Evolutionary conservation across 345 rosid genomes (phyloP).

Genomic region (Punica granatum): DNA sequence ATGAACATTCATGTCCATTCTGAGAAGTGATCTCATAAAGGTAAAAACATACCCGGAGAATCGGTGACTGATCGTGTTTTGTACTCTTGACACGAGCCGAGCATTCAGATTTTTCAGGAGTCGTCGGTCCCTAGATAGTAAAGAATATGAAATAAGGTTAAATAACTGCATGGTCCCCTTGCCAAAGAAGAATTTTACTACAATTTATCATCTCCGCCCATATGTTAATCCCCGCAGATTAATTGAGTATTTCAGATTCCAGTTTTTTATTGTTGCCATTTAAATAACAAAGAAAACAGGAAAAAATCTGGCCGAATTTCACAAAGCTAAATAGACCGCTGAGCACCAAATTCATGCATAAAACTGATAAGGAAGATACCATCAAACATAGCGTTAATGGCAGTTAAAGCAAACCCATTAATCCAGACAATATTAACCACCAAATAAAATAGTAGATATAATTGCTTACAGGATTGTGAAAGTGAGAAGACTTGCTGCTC

Average conservation of each 20-base stretch:
- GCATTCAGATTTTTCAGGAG: constrained; percentile 74
- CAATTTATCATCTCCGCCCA: no score
- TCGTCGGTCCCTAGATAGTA: constrained; percentile 59
- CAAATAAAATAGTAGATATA: not conserved
- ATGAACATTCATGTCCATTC: not conserved
- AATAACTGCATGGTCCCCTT: not conserved
- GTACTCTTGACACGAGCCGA: constrained; percentile 36
- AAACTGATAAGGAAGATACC: not conserved
- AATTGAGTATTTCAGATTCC: no score
- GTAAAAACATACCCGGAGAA: constrained; percentile 39
- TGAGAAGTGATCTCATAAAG: not conserved
- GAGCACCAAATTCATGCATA: no score
- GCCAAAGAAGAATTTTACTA: no score
- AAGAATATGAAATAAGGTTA: not conserved
- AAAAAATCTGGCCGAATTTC: no score
- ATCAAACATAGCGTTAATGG: not conserved
- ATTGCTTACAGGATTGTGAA: constrained; percentile 30
- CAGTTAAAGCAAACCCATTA: not conserved
- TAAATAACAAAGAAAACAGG: no score
- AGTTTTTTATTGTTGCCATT: no score
- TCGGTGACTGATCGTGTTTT: constrained; percentile 43
- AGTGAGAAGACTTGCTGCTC: constrained; percentile 61
- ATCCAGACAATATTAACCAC: not conserved
- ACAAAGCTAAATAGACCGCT: no score
- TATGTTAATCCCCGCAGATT: no score